Conservation (phyloP, 495 filamentous ascomycete species). For the Cryomyces antarcticus region DNA sequence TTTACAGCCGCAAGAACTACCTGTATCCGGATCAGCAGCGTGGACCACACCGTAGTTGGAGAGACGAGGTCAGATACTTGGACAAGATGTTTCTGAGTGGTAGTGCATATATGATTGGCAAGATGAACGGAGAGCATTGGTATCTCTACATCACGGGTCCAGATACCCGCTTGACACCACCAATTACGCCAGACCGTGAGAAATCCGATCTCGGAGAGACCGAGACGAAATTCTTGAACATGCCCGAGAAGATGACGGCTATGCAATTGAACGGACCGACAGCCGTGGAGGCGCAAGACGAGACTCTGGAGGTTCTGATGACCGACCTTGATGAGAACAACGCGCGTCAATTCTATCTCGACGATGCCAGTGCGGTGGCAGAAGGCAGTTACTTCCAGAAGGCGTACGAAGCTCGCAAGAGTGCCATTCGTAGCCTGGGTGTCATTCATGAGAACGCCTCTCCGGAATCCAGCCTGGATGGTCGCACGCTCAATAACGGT, state of each 20-base stretch:
- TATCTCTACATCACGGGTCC: constrained; percentile 92
- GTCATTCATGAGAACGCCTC: constrained; percentile 14
- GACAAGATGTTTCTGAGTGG: constrained; percentile 80
- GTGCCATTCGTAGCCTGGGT: constrained; percentile 30
- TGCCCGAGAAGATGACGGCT: constrained; percentile 14
- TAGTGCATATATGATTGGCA: constrained; percentile 98
- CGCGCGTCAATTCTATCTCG: constrained; percentile 91
- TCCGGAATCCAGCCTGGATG: constrained; percentile 21
- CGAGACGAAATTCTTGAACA: constrained; percentile 43
- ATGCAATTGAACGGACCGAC: neutral
- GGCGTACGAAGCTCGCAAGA: constrained; percentile 33
- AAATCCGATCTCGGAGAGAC: constrained; percentile 30
- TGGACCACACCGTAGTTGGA: constrained; percentile 93
- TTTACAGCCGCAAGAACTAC: constrained; percentile 98
- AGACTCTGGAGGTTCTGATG: constrained; percentile 96
- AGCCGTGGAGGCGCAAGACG: constrained; percentile 34
- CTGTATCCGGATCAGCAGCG: constrained; percentile 87
- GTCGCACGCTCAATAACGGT: constrained; percentile 19
- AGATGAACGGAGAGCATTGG: constrained; percentile 99
- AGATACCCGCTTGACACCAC: constrained; percentile 60
- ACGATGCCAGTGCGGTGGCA: constrained; percentile 77
- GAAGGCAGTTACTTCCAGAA: constrained; percentile 50
- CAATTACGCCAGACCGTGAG: constrained; percentile 46
- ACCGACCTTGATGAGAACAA: constrained; percentile 86
- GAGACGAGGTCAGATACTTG: constrained; percentile 77